Base-by-base conservation (phyloP, 2,329 filamentous ascomycete genomes). In the Furcasterigmium sp. region DNA sequence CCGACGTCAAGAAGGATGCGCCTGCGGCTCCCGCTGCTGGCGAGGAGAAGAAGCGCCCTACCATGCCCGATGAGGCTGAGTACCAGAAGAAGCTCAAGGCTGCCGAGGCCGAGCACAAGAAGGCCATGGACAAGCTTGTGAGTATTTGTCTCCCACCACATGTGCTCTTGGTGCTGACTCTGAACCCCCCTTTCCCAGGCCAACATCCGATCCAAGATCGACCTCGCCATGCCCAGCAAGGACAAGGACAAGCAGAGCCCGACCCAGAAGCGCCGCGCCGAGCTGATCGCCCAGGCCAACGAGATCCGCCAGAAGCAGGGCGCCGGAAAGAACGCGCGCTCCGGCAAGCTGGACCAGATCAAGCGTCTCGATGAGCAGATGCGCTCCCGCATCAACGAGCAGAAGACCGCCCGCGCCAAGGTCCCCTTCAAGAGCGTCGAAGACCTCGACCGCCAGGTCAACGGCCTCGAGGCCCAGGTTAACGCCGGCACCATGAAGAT, bases 401-500 rank as follows among this genome's bases (percentile, higher is more conserved):
- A 95, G 64, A 97, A 96, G 78, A 78, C 75, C 44, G 86, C 87
- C 51, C 85, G 87, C 57, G 78, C 80, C 67, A 87, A 89, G 63
- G 77, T 94, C 48, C 73, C 81, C 42, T 97, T 85, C 80, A 95
- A 93, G 79, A 89, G 75, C 55, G 79, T 81, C 43, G 91, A 95
- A 45, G 93, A 97, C 50, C 72, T 98, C 52, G 89, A 97, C 64
- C 75, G 76, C 50, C 82, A 93, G 67, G 93, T 97, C 56, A 77
- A 80, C 47, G 75, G 75, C 41, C 81, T 96, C 42, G 87, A 95
- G 53, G 84, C 84, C 67, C 80, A 91, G 63, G 90, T 97, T 55
- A 87, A 95, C 64, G 79, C 82, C 28, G 91, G 91, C 51, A 85
- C 79, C 63, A 91, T 98, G 85, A 95, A 91, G 71, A 74, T 98